Conservation (phyloP, 2,329 filamentous ascomycete species). For the Teratosphaeria nubilosa region DNA sequence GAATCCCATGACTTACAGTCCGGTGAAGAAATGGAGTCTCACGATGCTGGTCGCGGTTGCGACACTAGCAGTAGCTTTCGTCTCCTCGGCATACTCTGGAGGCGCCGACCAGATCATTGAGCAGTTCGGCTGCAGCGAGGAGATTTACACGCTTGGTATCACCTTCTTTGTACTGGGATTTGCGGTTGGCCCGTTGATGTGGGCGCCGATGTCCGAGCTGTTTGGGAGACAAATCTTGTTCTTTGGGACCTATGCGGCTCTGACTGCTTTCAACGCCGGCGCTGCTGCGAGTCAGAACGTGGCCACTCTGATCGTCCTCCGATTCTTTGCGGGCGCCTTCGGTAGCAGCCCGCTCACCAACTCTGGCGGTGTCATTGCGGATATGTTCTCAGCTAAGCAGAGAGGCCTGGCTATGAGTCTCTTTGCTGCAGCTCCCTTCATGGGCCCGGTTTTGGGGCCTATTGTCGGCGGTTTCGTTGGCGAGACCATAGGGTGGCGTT, state of each 20-base stretch:
- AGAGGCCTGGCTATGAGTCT: constrained; percentile 47
- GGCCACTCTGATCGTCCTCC: constrained; percentile 34
- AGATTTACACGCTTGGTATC: constrained; percentile 51
- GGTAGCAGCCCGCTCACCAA: constrained; percentile 36
- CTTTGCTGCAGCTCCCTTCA: constrained; percentile 57
- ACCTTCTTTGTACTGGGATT: constrained; percentile 57
- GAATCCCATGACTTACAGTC: constrained; percentile 54
- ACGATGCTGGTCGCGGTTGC: constrained; percentile 54
- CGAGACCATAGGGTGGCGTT: constrained; percentile 54
- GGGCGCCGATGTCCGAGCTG: constrained; percentile 53
- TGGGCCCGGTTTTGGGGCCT: constrained; percentile 52
- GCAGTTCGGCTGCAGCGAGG: constrained; percentile 44
- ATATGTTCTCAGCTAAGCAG: constrained; percentile 34
- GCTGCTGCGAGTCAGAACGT: constrained; percentile 37
- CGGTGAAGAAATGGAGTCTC: constrained; percentile 54
- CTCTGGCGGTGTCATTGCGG: constrained; percentile 38
- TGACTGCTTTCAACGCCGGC: constrained; percentile 33
- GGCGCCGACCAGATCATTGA: constrained; percentile 44
- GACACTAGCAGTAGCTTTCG: constrained; percentile 59
- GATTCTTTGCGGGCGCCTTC: constrained; percentile 36
- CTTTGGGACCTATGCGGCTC: constrained; percentile 25
- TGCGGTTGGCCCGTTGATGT: constrained; percentile 44
- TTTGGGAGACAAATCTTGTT: constrained; percentile 39
- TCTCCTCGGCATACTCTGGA: constrained; percentile 57
- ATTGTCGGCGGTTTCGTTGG: constrained; percentile 58